Evolutionary conservation across 352 stramenopile genomes (phyloP), one percentile per base, ranked within the genome.

Genomic region (Phytophthora cactorum): DNA sequence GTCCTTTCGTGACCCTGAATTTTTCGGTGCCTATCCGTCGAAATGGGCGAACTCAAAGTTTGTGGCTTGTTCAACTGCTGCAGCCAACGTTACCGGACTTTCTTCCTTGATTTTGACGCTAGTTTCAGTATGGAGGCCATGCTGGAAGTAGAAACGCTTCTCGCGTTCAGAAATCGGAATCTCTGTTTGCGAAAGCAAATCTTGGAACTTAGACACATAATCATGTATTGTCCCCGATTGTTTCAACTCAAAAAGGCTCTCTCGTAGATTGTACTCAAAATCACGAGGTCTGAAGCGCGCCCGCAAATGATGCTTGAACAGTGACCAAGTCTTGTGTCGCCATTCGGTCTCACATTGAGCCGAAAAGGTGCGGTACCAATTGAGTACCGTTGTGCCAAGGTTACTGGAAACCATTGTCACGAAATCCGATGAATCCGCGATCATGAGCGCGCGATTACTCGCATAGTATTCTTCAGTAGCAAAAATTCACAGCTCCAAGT

Each of bases 171-270:
- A 25, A 8, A 38, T 38, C 3, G n/a, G 6, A n/a, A 51, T 9
- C 38, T 53, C 25, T 9, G 46, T 38, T 25, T 53, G 46, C 2
- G 46, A 53, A 27, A 53, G 9, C 7, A 52, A 52, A 14, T 52
- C 45, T 15, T 52, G 45, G 11, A 52, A 52, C 7, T 31, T 34
- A n/a, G 15, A 53, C 0, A 53, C 46, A 34, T 51, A 53, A 27
- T 53, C 25, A n/a, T 53, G 46, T 14, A 53, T 39, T 22, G 22
- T 52, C 29, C 17, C 9, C 4, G 1, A 4, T 38, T 36, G 27
- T 38, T 52, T 34, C 2, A 36, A 1, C 4, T 12, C 4, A 10
- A 39, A 39, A 5, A 53, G 6, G 6, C 47, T 9, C 15, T 53
- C 47, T 6, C 46, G 27, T 25, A 53, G 46, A 12, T 38, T 12